Base-by-base conservation (phyloP, 192 early-diverging fungal genomes). In the Podila clonocystis region DNA sequence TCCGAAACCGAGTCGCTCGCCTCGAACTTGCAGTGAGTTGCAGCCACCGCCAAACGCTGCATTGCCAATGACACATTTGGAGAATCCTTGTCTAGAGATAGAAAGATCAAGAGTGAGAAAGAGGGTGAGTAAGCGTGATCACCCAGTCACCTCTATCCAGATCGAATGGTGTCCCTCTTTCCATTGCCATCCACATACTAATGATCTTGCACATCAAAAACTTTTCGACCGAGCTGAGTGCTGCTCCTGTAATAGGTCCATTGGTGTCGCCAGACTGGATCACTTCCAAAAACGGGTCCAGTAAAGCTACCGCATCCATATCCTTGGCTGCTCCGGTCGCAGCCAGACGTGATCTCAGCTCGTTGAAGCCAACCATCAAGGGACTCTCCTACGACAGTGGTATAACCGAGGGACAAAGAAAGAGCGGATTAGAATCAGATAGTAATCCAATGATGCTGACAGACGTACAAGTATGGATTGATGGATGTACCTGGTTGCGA, bases 11-110 rank as follows among this genome's bases (percentile, higher is more conserved):
- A 90, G 73, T 98, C 96, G 2, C 95, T 95, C 2, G 96, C 94
- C 75, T 97, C 97, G 83, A 99, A 99, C 78, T 97, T 95, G 83
- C 97, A 98, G 73, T 96, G 94, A 2, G 97, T 95, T 15, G 95
- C 97, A 4, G 97, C 91, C 36, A 93, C 88, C 15, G 94, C 89
- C 29, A 96, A 68, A 9, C 85, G 84, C 50, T 89, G 82, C 88
- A 95, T 91, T 1, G 95, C 94, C 52, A 83, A 50, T 5, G 88
- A 82, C n/a, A 95, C 84, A 48, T 87, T 87, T 26, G 92, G 91
- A 52, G 92, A 93, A 55, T 89, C 83, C 33, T 73, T 79, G 68
- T 85, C 82, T 80, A 69, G 30, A 38, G 9, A 28, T 65, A 34
- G 20, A 45, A 45, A 17, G 41, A 45, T 13, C 13, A 45, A 45